Conservation (phyloP, 192 early-diverging fungal species). For the Backusella tarrabulga region DNA sequence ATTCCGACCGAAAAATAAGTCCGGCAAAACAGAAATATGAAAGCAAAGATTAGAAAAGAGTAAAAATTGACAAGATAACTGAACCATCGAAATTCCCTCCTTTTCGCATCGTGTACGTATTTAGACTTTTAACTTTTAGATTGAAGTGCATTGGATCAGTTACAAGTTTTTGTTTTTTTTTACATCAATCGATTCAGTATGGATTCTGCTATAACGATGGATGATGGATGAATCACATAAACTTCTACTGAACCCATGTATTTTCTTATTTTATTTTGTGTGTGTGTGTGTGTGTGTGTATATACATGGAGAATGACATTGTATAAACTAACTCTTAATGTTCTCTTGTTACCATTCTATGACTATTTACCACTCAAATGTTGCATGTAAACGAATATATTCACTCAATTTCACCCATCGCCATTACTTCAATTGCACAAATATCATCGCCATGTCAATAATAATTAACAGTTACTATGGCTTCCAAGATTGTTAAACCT, state of each 20-base stretch:
- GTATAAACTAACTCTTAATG: not conserved
- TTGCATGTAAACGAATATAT: not conserved
- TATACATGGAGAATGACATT: not conserved
- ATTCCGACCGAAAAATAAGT: not conserved
- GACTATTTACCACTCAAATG: not conserved
- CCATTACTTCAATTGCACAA: not conserved
- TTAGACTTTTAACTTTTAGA: conserved; percentile 1
- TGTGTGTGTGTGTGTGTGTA: too few species aligned
- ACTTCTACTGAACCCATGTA: conserved; percentile 13
- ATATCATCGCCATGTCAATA: not conserved
- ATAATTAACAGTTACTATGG: conserved; percentile 11
- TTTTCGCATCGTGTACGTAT: conserved; percentile 8
- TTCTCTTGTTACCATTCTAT: not conserved
- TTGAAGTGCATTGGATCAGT: not conserved
- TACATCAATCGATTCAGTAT: not conserved
- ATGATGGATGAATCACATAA: not conserved
- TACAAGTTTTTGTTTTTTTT: not conserved
- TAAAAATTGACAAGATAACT: not conserved
- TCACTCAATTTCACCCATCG: not conserved
- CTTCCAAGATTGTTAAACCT: conserved; percentile 38
- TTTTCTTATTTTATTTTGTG: too few species aligned
- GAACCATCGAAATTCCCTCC: conserved; percentile 4
- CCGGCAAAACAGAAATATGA: not conserved
- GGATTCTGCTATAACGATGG: not conserved
- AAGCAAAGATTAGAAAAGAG: not conserved